Evolutionary conservation across 805 yeast genomes (phyloP), one percentile per base, ranked within the genome.

Genomic region (Dipodascopsis tothii): DNA sequence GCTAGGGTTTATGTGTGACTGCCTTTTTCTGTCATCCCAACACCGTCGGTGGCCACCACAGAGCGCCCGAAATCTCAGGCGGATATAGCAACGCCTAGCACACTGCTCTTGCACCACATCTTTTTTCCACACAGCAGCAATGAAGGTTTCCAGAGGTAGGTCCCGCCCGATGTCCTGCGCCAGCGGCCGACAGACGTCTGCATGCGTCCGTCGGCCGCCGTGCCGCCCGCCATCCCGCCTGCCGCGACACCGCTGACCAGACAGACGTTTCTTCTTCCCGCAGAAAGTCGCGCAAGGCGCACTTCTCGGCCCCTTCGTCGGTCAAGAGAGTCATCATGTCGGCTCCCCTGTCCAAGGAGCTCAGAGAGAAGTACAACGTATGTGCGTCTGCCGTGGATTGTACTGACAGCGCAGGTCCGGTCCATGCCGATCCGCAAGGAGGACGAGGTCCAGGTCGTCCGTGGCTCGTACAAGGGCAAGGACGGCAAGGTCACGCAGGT

Each of bases 211-310:
- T n/a, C n/a, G n/a, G n/a, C n/a, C n/a, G n/a, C n/a, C n/a, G n/a
- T n/a, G n/a, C n/a, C n/a, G n/a, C n/a, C n/a, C n/a, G n/a, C n/a
- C n/a, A n/a, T n/a, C n/a, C n/a, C n/a, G n/a, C n/a, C n/a, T n/a
- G n/a, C n/a, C n/a, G n/a, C n/a, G 21, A 25, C 11, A 25, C 9
- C 14, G 30, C 30, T 25, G 14, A 25, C 14, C 14, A 25, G 14
- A 25, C 56, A 84, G 96, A 92, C 95, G 97, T 92, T 73, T 87
- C 98, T 67, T 81, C 94, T 72, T 88, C 96, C 70, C 92, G 98
- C 80, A 84, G 94, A 74, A 92, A 92, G 83, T 79, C 96, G 73
- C 88, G 98, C 84, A 92, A 92, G 85, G 97, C 97, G 73, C 84
- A 92, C 83, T 92, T 92, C 90, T 77, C 77, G 66, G 94, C 98